phyloP scores from a whole-genome alignment of 257 asterid species.

The Fraxinus excelsior region DNA sequence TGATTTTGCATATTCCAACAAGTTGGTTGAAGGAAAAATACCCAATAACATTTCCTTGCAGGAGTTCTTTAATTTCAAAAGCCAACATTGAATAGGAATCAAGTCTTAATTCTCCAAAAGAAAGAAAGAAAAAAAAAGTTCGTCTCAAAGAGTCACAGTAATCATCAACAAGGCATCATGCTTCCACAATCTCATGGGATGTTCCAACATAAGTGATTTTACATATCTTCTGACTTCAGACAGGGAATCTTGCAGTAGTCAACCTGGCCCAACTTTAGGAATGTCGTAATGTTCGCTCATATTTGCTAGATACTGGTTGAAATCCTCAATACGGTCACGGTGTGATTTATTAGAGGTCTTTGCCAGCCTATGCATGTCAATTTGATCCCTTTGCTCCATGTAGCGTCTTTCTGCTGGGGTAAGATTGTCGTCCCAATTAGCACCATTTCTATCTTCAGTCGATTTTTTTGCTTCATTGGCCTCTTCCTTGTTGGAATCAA shows the following conservation, averaged over 20 bases:
- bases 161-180: not conserved
- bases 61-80: not conserved
- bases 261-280: slow-evolving; percentile 97
- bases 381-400: slow-evolving; percentile 78
- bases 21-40: not conserved
- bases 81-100: not conserved
- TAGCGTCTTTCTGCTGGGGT: slow-evolving; percentile 96
- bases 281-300: slow-evolving; percentile 99
- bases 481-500: slow-evolving; percentile 52
- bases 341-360: slow-evolving; percentile 90
- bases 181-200: not conserved
- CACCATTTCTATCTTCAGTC: slow-evolving; percentile 41
- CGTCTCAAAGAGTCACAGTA: not conserved
- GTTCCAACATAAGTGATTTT: slow-evolving; percentile 7
- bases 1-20: not conserved
- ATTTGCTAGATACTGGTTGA: slow-evolving; percentile 95
- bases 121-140: not conserved
- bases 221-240: not conserved
- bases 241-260: slow-evolving; percentile 18
- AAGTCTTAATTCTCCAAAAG: not conserved
- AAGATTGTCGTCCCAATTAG: slow-evolving; percentile 59
- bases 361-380: slow-evolving; percentile 71
- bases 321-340: slow-evolving; percentile 90
- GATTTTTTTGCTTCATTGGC: slow-evolving; percentile 40
- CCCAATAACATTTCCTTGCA: not conserved